Evolutionary conservation across 1,284 basidiomycete genomes (phyloP), one percentile per base, ranked within the genome.

Genomic region (Microbotryum saponariae): DNA sequence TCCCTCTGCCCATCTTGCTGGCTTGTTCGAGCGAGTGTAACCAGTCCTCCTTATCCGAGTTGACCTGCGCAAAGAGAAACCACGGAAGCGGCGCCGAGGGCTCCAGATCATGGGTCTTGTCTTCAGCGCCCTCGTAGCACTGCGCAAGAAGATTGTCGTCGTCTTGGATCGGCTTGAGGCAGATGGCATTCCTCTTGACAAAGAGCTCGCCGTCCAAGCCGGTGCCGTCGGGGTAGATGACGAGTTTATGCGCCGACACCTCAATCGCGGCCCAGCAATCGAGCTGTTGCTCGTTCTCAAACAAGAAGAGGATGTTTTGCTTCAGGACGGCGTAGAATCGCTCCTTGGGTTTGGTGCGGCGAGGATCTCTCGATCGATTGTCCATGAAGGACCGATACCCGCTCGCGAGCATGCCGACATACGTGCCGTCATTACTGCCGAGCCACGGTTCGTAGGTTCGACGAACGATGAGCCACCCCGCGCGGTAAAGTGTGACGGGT

Each of bases 301-400:
- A 94, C 23, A 97, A 78, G 75, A 90, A 96, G 25, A 97, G 78
- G 44, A 92, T 85, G 69, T 83, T 85, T 51, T 88, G 88, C 79
- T 93, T 94, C 72, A 96, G 81, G 4, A 86, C 87, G 58, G 86
- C 85, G 75, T 85, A 93, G 83, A 88, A 94, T 80, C 82, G 86
- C 58, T 94, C 91, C 76, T 88, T 89, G 20, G 89, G 88, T 46
- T 85, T 80, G 7, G 85, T 83, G 48, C 82, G 81, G 69, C 86
- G 60, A 87, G 87, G 85, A 74, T 89, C 87, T 73, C 86, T 66
- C 9, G 71, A 69, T 18, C 75, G 65, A n/a, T 72, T 61, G 51
- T 76, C 74, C 59, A 76, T 70, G 58, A 75, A 73, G 20, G 72
- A 70, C 23, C 73, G 68, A 60, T 77, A 77, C 6, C 69, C 67